phyloP scores from a whole-genome alignment of 2,329 filamentous ascomycete genomes.

The Verticillium tricorpus region DNA sequence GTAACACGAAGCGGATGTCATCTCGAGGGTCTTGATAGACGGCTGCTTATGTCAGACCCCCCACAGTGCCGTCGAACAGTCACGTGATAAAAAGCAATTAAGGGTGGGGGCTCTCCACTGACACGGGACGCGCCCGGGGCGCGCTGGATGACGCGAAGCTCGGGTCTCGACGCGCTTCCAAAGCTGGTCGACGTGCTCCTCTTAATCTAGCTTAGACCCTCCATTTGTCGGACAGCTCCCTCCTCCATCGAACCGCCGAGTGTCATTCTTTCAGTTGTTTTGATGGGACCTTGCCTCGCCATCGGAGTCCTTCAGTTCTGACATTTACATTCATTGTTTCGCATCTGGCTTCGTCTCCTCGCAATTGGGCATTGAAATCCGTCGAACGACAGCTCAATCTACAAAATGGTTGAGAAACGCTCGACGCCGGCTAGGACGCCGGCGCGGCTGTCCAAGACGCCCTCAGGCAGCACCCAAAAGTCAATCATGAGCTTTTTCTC shows the following conservation, averaged over 20 bases:
- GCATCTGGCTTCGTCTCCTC: not conserved
- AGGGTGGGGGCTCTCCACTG: not conserved
- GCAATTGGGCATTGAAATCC: not conserved
- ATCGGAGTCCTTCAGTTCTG: not conserved
- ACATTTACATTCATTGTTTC: not conserved
- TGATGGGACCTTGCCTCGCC: not conserved
- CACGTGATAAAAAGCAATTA: not conserved
- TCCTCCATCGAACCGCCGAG: not conserved
- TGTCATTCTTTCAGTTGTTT: not conserved
- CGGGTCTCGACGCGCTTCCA: not conserved
- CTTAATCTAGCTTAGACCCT: not conserved
- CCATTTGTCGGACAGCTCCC: constrained; percentile 3
- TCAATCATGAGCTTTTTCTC: constrained; percentile 41
- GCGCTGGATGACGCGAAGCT: not conserved
- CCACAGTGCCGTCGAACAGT: too few species aligned
- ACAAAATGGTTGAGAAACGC: constrained; percentile 13
- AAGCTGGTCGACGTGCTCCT: not conserved
- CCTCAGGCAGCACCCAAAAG: constrained; percentile 29
- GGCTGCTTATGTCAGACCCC: too few species aligned
- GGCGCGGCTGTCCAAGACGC: constrained; percentile 20
- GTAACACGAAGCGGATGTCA: too few species aligned
- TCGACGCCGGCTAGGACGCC: constrained; percentile 27
- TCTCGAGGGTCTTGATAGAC: too few species aligned
- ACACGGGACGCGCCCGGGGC: not conserved
- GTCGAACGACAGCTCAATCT: not conserved